Evolutionary conservation across 2,329 filamentous ascomycete genomes (phyloP).

Genomic region (Aspergillus texensis): DNA sequence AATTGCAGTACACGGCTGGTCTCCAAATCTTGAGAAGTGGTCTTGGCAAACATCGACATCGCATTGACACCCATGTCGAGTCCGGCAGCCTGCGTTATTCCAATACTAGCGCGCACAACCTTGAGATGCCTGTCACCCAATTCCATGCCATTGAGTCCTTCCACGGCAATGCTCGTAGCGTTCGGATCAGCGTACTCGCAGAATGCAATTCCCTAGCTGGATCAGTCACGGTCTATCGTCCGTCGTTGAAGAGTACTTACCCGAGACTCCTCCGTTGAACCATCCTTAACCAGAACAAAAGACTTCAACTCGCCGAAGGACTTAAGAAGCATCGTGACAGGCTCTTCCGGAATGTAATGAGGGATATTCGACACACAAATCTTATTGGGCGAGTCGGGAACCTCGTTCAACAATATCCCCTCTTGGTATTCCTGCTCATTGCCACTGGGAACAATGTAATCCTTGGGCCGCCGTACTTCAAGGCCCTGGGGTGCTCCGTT

Average conservation of each 20-base stretch:
- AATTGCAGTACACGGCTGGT: conserved; percentile 84
- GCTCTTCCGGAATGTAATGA: conserved; percentile 82
- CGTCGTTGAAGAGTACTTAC: conserved; percentile 56
- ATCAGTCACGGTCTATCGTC: conserved; percentile 32
- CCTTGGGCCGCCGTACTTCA: conserved; percentile 83
- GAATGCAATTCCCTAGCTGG: conserved; percentile 81
- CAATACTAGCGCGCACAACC: conserved; percentile 86
- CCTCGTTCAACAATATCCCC: conserved; percentile 75
- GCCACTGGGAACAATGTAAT: conserved; percentile 89
- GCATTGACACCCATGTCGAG: conserved; percentile 96
- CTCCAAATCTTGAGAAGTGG: conserved; percentile 76
- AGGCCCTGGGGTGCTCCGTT: conserved; percentile 61
- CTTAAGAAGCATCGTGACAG: conserved; percentile 85
- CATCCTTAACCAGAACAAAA: conserved; percentile 87
- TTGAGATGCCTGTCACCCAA: conserved; percentile 84
- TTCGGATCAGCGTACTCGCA: conserved; percentile 84
- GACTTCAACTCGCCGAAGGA: conserved; percentile 93
- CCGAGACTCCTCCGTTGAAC: conserved; percentile 79
- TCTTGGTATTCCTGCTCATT: conserved; percentile 72
- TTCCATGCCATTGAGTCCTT: conserved; percentile 90
- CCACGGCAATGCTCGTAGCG: conserved; percentile 79
- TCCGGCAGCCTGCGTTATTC: conserved; percentile 87
- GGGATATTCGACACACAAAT: conserved; percentile 91
- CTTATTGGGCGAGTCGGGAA: conserved; percentile 93
- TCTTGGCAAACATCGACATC: conserved; percentile 96